Percentiles rank a stretch among this genome's conserved stretches.
These are phyloP conservation scores for Ambrosia trifida DNA, from an alignment of 129 eudicot species.

Conservation along the genomic window DNA sequence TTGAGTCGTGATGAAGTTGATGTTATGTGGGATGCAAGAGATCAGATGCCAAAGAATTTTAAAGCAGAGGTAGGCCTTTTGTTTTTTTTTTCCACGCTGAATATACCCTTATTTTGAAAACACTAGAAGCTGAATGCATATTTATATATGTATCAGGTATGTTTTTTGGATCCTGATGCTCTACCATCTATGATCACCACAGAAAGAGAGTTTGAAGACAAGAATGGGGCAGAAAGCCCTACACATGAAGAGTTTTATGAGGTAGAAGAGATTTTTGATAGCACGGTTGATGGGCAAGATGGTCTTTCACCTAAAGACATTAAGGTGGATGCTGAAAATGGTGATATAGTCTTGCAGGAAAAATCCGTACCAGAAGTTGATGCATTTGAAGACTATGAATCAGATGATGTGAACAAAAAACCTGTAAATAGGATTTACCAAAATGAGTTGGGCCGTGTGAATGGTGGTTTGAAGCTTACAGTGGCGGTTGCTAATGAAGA, in stretches of 20 bases:
- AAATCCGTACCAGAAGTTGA: slow-evolving; percentile 47
- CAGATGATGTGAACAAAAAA: slow-evolving; percentile 45
- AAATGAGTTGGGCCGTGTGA: slow-evolving; percentile 28
- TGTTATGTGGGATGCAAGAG: slow-evolving; percentile 84
- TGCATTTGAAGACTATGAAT: slow-evolving; percentile 60
- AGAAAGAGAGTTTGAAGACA: slow-evolving; percentile 55
- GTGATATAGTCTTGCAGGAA: not conserved
- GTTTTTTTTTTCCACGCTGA: slow-evolving; percentile 11
- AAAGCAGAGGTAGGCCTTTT: slow-evolving; percentile 69
- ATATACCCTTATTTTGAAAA: slow-evolving; percentile 16
- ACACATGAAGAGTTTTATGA: slow-evolving; percentile 95
- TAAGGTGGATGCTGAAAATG: slow-evolving; percentile 1
- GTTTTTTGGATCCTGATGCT: slow-evolving; percentile 83
- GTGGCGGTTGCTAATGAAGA: slow-evolving; percentile 34
- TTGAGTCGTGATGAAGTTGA: slow-evolving; percentile 78
- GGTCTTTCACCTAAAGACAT: slow-evolving; percentile 18
- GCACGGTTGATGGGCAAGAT: slow-evolving; percentile 52
- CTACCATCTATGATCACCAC: slow-evolving; percentile 52
- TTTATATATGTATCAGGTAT: slow-evolving; percentile 67
- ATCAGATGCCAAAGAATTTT: slow-evolving; percentile 71
- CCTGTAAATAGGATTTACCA: slow-evolving; percentile 33
- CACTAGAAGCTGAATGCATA: slow-evolving; percentile 39
- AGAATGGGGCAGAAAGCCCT: slow-evolving; percentile 59
- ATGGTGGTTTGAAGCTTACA: slow-evolving; percentile 40
- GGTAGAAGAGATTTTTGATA: slow-evolving; percentile 92